Base-by-base conservation (phyloP, 345 rosid genomes). In the Viola odorata region DNA sequence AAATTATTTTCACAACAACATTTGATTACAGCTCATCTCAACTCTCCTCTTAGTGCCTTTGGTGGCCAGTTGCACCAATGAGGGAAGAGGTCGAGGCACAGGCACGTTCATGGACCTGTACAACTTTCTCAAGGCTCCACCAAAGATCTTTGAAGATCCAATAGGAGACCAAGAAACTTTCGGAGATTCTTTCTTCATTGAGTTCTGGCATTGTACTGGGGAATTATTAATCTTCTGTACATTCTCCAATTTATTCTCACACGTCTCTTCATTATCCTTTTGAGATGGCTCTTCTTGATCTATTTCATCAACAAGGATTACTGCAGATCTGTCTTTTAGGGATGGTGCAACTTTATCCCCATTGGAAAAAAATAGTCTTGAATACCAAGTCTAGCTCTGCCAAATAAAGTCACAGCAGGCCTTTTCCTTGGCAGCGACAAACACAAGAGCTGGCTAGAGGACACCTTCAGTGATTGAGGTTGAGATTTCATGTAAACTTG, bases 51-150 rank as follows among this genome's bases (percentile, higher is more conserved):
- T 76, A 52, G 51, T 60, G 36, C 84, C 85, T 71, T 82, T 84
- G 61, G 57, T 73, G 57, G 85, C 62, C 45, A 88, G 83, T 63
- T 84, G 82, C 72, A 82, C 70, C 65, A 88, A 40, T 11, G 96
- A 91, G 38, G 96, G 98, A 32, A 88, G 85, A 37, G 96, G 98
- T 47, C 69, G 81, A 36, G 96, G 96, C 58, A 91, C 88, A 1
- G 87, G 82, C 15, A 82, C 89, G 54, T 87, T 81, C 84, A 76
- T 85, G 45, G 91, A 83, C 66, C 92, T 77, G 79, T 84, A 87
- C 45, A 82, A 72, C 72, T 72, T 86, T 68, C 76, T 81, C 65
- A 87, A 57, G 74, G 67, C 64, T 37, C 72, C 82, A 60, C 77
- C 72, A 6, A 78, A 86, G 62, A 70, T 69, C 70, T 69, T 79